Percentiles rank a stretch among this genome's conserved stretches.
These are phyloP conservation scores for Setaria viridis DNA, from an alignment of 202 grass and related monocot genomes.

Conservation along the genomic window DNA sequence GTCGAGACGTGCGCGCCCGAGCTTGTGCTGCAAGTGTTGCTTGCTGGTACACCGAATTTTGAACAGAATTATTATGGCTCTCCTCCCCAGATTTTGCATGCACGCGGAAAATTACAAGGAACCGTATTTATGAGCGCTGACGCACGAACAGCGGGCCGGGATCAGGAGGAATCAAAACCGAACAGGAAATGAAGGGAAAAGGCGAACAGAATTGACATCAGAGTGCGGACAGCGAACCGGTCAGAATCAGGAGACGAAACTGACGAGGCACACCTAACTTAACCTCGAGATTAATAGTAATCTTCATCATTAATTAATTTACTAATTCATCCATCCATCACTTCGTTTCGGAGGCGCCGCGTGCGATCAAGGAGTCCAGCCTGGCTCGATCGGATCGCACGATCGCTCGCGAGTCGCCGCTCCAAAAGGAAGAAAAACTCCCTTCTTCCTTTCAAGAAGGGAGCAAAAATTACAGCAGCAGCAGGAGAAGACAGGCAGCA, in stretches of 20 bases:
- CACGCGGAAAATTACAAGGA: conserved; percentile 7
- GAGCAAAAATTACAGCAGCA: conserved; percentile 62
- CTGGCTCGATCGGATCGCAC: conserved; percentile 23
- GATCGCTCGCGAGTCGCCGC: conserved; percentile 22
- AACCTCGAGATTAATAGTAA: conserved; percentile 19
- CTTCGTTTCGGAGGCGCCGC: conserved; percentile 1
- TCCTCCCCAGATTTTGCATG: background rate
- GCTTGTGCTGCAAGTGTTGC: background rate
- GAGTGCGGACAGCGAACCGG: background rate
- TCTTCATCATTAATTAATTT: conserved; percentile 1
- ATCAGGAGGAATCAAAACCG: conserved; percentile 30
- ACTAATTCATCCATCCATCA: conserved; percentile 13
- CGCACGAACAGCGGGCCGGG: conserved; percentile 5
- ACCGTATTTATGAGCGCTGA: conserved; percentile 42
- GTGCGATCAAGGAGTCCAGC: conserved; percentile 36
- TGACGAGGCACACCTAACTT: background rate
- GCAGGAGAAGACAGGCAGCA: background rate
- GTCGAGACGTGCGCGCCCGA: background rate
- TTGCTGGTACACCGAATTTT: conserved; percentile 17
- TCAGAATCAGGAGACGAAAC: conserved; percentile 14
- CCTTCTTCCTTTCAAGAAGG: conserved; percentile 42
- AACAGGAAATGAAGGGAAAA: conserved; percentile 21
- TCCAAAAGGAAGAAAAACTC: conserved; percentile 23
- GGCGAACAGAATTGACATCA: conserved; percentile 27
- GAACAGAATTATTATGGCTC: conserved; percentile 19